Percentiles rank a stretch among this genome's conserved stretches.
Conservation (phyloP, 2,329 filamentous ascomycete genomes). For the Exophiala calicioides region DNA sequence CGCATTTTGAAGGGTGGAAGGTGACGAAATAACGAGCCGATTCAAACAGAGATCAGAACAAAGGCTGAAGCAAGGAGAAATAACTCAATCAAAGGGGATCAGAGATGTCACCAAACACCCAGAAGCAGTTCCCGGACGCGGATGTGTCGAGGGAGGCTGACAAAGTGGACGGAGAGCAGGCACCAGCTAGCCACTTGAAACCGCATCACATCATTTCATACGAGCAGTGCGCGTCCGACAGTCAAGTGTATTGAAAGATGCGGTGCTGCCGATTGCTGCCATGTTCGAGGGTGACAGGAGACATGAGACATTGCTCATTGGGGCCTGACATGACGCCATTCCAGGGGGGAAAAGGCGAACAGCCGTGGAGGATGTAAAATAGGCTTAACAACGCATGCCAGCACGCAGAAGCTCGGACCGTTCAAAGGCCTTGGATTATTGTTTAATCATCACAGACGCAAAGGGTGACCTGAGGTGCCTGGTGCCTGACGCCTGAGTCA, state of each 20-base stretch:
- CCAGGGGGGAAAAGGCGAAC: constrained; percentile 7
- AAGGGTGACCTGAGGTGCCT: too few relatives aligned
- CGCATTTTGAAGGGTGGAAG: constrained; percentile 10
- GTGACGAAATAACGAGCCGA: not conserved
- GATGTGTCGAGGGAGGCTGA: constrained; percentile 14
- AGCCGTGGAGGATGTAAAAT: too few relatives aligned
- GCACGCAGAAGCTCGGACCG: too few relatives aligned
- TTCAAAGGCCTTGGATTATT: too few relatives aligned
- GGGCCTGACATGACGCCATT: constrained; percentile 22
- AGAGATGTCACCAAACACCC: too few relatives aligned
- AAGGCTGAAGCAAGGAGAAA: not conserved
- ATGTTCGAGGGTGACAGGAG: not conserved
- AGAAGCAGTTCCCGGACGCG: too few relatives aligned
- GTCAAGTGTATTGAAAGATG: not conserved
- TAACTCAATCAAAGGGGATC: not conserved
- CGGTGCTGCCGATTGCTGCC: not conserved
- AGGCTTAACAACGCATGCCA: too few relatives aligned
- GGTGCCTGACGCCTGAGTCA: too few relatives aligned
- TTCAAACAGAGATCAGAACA: not conserved
- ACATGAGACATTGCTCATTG: constrained; percentile 17
- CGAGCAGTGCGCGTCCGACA: not conserved
- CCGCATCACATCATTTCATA: constrained; percentile 3
- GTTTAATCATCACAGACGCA: too few relatives aligned
- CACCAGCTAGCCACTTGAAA: too few relatives aligned
- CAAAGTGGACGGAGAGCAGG: constrained; percentile 9